These are phyloP conservation scores for Daedaleopsis sinensis DNA, from an alignment of 768 basidiomycete species.

Conservation along the genomic window DNA sequence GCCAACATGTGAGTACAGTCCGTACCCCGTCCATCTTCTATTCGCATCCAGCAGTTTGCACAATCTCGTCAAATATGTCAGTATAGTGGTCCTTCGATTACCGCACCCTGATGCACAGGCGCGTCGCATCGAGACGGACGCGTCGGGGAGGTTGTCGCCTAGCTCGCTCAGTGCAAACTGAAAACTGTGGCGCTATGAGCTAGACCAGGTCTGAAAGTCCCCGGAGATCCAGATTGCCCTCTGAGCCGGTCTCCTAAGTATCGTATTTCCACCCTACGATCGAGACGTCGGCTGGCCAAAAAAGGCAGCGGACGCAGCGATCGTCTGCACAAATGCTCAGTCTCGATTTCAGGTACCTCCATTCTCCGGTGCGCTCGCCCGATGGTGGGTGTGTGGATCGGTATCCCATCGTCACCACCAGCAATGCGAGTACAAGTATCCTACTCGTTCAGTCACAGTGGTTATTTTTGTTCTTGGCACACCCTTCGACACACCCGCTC, in stretches of 20 bases:
- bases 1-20: constrained; percentile 78
- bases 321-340: neutral
- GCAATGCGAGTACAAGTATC: neutral
- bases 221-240: neutral
- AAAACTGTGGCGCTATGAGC: too few species aligned
- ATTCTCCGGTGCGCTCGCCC: neutral
- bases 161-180: neutral
- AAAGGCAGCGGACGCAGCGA: neutral
- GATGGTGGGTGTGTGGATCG: constrained; percentile 10
- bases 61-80: too few species aligned
- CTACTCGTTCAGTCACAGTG: neutral
- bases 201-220: neutral
- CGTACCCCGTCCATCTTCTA: too few species aligned
- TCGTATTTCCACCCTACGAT: neutral
- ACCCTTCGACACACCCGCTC: neutral
- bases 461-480: neutral
- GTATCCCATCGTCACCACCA: neutral
- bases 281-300: neutral
- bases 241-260: neutral
- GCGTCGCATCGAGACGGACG: too few species aligned
- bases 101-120: too few species aligned
- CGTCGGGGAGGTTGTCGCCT: neutral
- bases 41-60: too few species aligned
- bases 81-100: too few species aligned
- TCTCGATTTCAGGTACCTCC: neutral